Conservation (phyloP, 805 yeast species). For the Cyberlindnera maclurae region DNA sequence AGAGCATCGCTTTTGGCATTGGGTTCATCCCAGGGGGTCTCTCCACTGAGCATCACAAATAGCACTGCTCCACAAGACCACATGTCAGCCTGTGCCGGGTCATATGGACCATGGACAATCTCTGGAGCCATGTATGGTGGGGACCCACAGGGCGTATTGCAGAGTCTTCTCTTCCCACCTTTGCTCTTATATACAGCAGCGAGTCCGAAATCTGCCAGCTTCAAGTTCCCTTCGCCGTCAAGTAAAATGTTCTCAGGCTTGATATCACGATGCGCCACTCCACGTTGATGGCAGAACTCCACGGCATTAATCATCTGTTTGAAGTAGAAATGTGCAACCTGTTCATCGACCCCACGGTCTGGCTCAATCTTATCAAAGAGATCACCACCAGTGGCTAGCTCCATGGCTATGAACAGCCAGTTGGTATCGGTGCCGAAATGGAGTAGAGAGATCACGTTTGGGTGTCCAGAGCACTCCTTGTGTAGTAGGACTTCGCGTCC, state of each 20-base stretch:
- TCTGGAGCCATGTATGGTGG: conserved; percentile 82
- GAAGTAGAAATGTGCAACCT: conserved; percentile 62
- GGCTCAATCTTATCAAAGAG: conserved; percentile 75
- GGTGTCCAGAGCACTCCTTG: conserved; percentile 48
- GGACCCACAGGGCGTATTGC: conserved; percentile 57
- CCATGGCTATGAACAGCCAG: conserved; percentile 63
- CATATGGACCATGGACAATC: conserved; percentile 43
- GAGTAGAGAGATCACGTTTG: conserved; percentile 48
- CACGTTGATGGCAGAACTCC: conserved; percentile 50
- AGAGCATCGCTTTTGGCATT: conserved; percentile 39
- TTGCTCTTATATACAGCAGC: conserved; percentile 51
- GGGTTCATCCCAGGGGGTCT: conserved; percentile 70
- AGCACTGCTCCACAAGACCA: conserved; percentile 68
- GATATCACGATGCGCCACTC: conserved; percentile 62
- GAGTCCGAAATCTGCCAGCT: conserved; percentile 72
- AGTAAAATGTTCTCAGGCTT: conserved; percentile 65
- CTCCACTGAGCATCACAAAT: conserved; percentile 57
- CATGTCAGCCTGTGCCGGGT: conserved; percentile 50
- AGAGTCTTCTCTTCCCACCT: conserved; percentile 39
- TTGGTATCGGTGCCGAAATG: conserved; percentile 47
- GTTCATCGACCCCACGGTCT: conserved; percentile 59
- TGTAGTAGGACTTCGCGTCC: conserved; percentile 55
- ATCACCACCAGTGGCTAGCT: conserved; percentile 69
- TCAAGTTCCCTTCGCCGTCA: conserved; percentile 57
- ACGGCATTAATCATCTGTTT: conserved; percentile 58